These are phyloP conservation scores for Dactylellina drechsleri DNA, from an alignment of 2,329 filamentous ascomycete species.

Conservation along the genomic window DNA sequence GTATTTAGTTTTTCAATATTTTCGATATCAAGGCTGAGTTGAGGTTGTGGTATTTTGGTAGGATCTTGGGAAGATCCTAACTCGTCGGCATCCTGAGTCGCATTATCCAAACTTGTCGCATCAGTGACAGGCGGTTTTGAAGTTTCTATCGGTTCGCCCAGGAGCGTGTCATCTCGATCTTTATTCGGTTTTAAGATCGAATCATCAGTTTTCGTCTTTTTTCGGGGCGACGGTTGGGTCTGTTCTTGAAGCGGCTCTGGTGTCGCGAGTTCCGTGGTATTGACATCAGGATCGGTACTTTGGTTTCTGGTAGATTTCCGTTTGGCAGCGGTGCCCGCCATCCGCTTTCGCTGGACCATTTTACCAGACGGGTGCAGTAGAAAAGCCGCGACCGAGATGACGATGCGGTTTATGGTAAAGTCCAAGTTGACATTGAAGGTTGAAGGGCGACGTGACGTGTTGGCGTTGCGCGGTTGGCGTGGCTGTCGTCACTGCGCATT, in stretches of 20 bases:
- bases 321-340: conserved; percentile 23
- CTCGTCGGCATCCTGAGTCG: conserved; percentile 4
- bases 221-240: conserved; percentile 27
- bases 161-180: not conserved
- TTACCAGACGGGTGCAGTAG: not conserved
- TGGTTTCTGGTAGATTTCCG: conserved; percentile 27
- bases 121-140: not conserved
- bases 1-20: not conserved
- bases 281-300: conserved; percentile 11
- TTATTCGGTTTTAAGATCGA: not conserved
- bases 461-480: conserved; percentile 24
- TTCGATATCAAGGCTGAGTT: conserved; percentile 8
- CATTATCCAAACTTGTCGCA: conserved; percentile 28
- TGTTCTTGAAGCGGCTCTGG: conserved; percentile 19
- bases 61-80: not conserved
- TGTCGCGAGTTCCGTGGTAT: conserved; percentile 2
- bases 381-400: not conserved
- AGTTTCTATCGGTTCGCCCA: conserved; percentile 18
- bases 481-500: conserved; percentile 50
- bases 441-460: conserved; percentile 32
- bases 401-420: not conserved
- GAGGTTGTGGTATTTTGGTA: not conserved
- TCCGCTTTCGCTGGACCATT: conserved; percentile 44
- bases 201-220: conserved; percentile 37
- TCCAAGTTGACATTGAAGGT: not conserved